Conservation (phyloP, 352 stramenopile species). For the Globisporangium alternatum region DNA sequence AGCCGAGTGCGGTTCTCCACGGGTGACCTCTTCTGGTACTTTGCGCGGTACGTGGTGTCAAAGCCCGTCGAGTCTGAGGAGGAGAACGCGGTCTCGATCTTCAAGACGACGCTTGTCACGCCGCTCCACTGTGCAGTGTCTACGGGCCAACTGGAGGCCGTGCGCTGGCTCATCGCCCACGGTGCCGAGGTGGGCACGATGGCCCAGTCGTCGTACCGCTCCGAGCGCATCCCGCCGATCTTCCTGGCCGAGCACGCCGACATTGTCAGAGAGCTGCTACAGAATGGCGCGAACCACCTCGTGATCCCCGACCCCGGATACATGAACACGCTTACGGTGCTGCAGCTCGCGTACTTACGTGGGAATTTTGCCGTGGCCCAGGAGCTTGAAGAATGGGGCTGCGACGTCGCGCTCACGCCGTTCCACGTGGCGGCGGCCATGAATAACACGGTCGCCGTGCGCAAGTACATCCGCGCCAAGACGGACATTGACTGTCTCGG, state of each 20-base stretch:
- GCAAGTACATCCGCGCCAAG: constrained; percentile 61
- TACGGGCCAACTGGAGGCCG: constrained; percentile 60
- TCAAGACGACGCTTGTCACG: constrained; percentile 81
- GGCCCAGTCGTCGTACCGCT: constrained; percentile 62
- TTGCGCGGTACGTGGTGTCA: constrained; percentile 67
- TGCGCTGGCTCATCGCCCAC: constrained; percentile 66
- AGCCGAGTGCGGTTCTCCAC: constrained; percentile 74
- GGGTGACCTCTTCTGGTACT: constrained; percentile 81
- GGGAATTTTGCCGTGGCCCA: constrained; percentile 74
- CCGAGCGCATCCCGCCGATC: constrained; percentile 69
- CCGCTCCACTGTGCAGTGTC: constrained; percentile 78
- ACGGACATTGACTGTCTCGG: constrained; percentile 66
- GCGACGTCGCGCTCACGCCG: constrained; percentile 75
- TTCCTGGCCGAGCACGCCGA: constrained; percentile 71
- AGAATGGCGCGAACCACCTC: constrained; percentile 61
- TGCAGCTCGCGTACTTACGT: constrained; percentile 76
- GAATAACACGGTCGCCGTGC: constrained; percentile 55
- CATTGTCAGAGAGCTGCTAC: constrained; percentile 60
- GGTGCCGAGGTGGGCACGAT: constrained; percentile 49
- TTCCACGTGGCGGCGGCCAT: constrained; percentile 63
- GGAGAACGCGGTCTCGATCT: constrained; percentile 69
- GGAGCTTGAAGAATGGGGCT: constrained; percentile 76
- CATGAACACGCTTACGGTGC: constrained; percentile 78
- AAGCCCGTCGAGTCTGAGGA: constrained; percentile 47
- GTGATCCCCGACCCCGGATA: constrained; percentile 68